Base-by-base conservation (phyloP, 176 grass and related monocot species). In the Areca catechu region DNA sequence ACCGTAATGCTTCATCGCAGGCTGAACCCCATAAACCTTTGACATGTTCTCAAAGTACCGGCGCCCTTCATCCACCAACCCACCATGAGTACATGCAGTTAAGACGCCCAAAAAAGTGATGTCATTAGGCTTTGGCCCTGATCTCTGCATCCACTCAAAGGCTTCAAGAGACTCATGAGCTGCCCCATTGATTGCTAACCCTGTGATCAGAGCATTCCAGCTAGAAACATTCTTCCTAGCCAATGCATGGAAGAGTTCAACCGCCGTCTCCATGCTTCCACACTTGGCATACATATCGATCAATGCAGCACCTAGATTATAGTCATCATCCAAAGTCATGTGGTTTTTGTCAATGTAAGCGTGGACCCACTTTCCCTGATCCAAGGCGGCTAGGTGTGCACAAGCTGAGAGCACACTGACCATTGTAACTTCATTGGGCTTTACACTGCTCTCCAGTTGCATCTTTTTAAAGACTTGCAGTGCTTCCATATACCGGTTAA, bases 261-360 rank as follows among this genome's bases (percentile, higher is more conserved):
- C 12, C 3, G 89, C 67, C 21, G 65, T 51, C 10, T 83, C 69
- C 16, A 72, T 77, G 58, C 62, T 63, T 56, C 83, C 83, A 58
- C 83, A 88, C 48, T 94, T 94, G 30, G 76, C 79, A 59, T 88
- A 94, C 89, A 93, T 84, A 57, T 86, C 76, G 24, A 94, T 69
- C 43, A 88, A 69, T 23, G 83, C 83, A 29, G 80, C 83, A n/a
- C 83, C 83, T 1, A 94, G 77, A 79, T 87, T 87, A 37, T 72
- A 77, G 2, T 76, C 83, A 57, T 88, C 78, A 53, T 94, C 74
- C 0, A 88, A 74, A 16, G 71, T 56, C 83, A 92, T 83, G 19
- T 55, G 71, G 55, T 80, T 78, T 66, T 77, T 82, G 61, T 77
- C 79, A 29, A 92, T 80, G 76, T 77, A 92, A 20, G 73, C 17